Conservation (phyloP, 305 asterid genomes). For the Fraxinus velutina region DNA sequence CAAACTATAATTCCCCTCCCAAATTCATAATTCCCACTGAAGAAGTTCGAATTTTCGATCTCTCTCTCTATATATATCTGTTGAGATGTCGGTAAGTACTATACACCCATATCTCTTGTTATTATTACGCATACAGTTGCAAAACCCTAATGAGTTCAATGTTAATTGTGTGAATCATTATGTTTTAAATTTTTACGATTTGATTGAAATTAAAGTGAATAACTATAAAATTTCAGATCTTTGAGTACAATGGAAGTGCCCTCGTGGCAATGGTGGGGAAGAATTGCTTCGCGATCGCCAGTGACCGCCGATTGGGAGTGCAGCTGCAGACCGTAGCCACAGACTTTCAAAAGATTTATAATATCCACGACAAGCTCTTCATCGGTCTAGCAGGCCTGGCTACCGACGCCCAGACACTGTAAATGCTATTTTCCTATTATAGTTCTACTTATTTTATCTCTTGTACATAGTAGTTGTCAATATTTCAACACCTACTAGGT, state of each 20-base stretch:
- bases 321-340: conserved; percentile 89
- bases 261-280: conserved; percentile 96
- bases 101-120: not conserved
- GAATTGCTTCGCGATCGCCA: conserved; percentile 93
- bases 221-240: conserved; percentile 51
- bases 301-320: conserved; percentile 84
- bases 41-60: not conserved
- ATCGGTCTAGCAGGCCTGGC: conserved; percentile 90
- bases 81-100: conserved; percentile 44
- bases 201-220: conserved; percentile 3
- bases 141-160: conserved; percentile 18
- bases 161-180: not conserved
- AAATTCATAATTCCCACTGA: not conserved
- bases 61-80: conserved; percentile 10
- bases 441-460: not conserved
- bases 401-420: conserved; percentile 83
- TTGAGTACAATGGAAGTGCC: conserved; percentile 97
- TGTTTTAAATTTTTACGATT: not conserved
- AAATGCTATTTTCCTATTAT: conserved; percentile 14
- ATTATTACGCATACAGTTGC: not conserved
- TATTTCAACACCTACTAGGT: not conserved
- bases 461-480: not conserved
- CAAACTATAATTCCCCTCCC: not conserved
- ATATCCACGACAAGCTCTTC: conserved; percentile 76
- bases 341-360: conserved; percentile 74